phyloP scores from a whole-genome alignment of 441 rosid species.

The Erodium moschatum region DNA sequence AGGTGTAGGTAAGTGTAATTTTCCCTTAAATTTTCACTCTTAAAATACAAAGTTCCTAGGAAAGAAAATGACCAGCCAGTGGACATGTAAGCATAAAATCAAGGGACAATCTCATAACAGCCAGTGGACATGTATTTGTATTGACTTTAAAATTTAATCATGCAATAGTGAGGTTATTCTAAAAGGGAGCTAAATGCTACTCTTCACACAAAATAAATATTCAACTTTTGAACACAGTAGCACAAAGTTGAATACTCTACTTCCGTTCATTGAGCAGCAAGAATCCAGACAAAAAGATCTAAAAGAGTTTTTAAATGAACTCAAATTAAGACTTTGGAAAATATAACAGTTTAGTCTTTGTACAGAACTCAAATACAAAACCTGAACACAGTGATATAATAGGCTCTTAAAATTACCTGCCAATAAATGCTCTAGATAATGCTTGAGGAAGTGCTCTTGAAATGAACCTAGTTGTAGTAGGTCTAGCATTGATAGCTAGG shows the following conservation, averaged over 20 bases:
- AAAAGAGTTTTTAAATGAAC: background rate
- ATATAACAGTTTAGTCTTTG: background rate
- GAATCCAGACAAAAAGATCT: background rate
- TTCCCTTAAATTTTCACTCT: too few relatives aligned
- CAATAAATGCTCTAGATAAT: conserved; percentile 5
- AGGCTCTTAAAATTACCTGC: conserved; percentile 4
- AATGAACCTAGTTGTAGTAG: background rate
- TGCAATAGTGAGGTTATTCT: too few relatives aligned
- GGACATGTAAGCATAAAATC: too few relatives aligned
- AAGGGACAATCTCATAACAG: too few relatives aligned
- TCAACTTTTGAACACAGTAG: background rate
- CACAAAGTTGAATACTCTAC: background rate
- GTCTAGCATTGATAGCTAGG: conserved; percentile 9
- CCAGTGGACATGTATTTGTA: too few relatives aligned
- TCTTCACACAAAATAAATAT: too few relatives aligned
- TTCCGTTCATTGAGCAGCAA: background rate
- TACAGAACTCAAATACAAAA: background rate
- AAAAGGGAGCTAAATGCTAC: too few relatives aligned
- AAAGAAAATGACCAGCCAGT: too few relatives aligned
- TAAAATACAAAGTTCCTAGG: too few relatives aligned
- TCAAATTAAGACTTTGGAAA: too few relatives aligned
- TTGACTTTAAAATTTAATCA: too few relatives aligned
- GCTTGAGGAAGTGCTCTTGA: conserved; percentile 4
- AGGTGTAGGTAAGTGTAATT: too few relatives aligned
- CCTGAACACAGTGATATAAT: background rate